Evolutionary conservation across 345 rosid genomes (phyloP).

Genomic region (Brassica incana): DNA sequence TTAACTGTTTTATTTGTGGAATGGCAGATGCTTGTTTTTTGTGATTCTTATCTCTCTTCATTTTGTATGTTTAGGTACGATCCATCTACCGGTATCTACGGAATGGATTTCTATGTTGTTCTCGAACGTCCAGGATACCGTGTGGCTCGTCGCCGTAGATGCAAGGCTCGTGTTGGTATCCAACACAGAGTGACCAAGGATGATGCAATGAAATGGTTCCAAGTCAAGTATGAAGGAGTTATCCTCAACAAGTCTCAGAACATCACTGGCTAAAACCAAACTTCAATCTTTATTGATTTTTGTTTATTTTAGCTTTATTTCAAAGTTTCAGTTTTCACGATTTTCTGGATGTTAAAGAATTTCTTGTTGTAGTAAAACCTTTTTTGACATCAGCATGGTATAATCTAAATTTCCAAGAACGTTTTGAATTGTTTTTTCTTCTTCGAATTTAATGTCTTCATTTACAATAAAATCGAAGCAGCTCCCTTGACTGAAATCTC

Average conservation of each 20-base stretch:
- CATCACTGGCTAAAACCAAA: slow-evolving; percentile 38
- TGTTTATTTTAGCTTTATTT: slow-evolving; percentile 28
- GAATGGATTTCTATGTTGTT: slow-evolving; percentile 68
- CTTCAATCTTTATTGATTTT: slow-evolving; percentile 12
- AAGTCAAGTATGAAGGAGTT: slow-evolving; percentile 72
- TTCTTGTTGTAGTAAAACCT: slow-evolving; percentile 16
- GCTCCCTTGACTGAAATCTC: background rate
- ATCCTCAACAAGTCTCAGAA: slow-evolving; percentile 67
- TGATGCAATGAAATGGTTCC: slow-evolving; percentile 79
- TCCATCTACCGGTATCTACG: slow-evolving; percentile 73
- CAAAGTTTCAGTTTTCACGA: slow-evolving; percentile 13
- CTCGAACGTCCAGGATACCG: slow-evolving; percentile 72
- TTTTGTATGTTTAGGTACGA: slow-evolving; percentile 47
- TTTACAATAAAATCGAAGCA: background rate
- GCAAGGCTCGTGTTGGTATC: slow-evolving; percentile 72
- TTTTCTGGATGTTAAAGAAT: slow-evolving; percentile 17
- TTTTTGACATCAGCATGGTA: slow-evolving; percentile 14
- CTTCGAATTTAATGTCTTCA: background rate
- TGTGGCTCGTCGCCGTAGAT: slow-evolving; percentile 64
- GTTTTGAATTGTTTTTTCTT: background rate
- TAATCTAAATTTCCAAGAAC: slow-evolving; percentile 16
- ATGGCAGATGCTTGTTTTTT: background rate
- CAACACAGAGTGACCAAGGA: slow-evolving; percentile 73
- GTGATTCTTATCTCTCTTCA: background rate
- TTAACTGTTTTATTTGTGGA: background rate